A percentile compares a stretch with the other conserved stretches of the same genome.
Evolutionary conservation across 2,329 filamentous ascomycete genomes (phyloP).

Genomic region (Aspergillus niger): DNA sequence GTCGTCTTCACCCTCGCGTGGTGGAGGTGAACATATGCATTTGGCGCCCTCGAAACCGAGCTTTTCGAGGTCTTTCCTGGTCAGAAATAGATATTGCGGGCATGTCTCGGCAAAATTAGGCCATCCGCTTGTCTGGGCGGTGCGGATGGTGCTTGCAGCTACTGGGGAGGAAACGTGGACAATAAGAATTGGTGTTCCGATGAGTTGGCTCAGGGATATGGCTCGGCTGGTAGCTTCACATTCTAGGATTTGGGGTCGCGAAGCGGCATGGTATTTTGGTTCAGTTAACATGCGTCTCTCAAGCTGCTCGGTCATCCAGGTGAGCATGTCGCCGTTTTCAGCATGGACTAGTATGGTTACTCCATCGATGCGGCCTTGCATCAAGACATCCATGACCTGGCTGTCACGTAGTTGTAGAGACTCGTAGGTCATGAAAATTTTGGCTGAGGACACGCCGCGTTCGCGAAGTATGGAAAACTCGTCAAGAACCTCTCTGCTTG

Average conservation of each 20-base stretch:
- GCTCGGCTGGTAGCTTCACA: constrained; percentile 52
- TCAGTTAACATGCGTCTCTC: constrained; percentile 37
- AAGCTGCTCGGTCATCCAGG: constrained; percentile 38
- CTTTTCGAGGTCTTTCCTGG: constrained; percentile 49
- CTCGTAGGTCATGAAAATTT: constrained; percentile 53
- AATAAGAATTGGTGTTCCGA: constrained; percentile 55
- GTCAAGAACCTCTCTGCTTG: constrained; percentile 36
- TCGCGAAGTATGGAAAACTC: constrained; percentile 43
- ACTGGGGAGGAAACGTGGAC: constrained; percentile 55
- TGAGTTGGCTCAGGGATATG: constrained; percentile 53
- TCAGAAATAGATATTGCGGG: constrained; percentile 61
- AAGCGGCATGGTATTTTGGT: constrained; percentile 48
- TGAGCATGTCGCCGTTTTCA: constrained; percentile 51
- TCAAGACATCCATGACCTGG: constrained; percentile 49
- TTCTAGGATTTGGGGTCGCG: constrained; percentile 45
- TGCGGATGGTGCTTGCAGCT: constrained; percentile 52
- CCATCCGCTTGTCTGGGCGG: constrained; percentile 53
- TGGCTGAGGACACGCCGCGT: constrained; percentile 48
- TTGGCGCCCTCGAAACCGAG: constrained; percentile 52
- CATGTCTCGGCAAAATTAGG: constrained; percentile 61
- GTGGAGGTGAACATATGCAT: constrained; percentile 57
- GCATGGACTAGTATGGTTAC: constrained; percentile 54
- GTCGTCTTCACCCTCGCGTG: constrained; percentile 51
- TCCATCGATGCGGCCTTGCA: constrained; percentile 41
- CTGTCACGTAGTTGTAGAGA: constrained; percentile 44